phyloP scores from a whole-genome alignment of 106 monocot genomes.

The Chionographis japonica region DNA sequence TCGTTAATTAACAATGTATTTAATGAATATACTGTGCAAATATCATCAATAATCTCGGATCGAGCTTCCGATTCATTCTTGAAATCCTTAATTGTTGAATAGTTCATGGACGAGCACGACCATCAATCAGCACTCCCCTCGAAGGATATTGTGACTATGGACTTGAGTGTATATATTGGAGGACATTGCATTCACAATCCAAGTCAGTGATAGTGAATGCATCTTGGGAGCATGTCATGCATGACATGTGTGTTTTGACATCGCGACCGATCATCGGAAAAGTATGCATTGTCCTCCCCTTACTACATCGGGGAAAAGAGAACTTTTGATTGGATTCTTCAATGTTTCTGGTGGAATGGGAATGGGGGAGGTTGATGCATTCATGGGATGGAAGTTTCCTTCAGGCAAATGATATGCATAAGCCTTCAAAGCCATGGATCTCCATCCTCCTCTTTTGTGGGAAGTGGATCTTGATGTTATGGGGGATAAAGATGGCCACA shows the following conservation, averaged over 20 bases:
- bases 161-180: no score
- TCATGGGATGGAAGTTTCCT: constrained; percentile 9
- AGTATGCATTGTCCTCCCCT: constrained; percentile 15
- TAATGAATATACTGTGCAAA: no score
- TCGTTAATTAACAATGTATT: no score
- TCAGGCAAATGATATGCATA: no score
- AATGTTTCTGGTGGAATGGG: constrained; percentile 1
- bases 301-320: constrained; percentile 9
- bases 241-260: not conserved
- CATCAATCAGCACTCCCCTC: no score
- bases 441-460: not conserved
- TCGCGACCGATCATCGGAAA: constrained; percentile 18
- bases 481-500: constrained; percentile 14
- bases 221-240: constrained; percentile 1
- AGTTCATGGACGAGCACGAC: no score
- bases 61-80: no score
- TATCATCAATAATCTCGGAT: no score
- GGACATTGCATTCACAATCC: not conserved
- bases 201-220: constrained; percentile 16
- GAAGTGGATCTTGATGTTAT: constrained; percentile 10
- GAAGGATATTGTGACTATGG: no score
- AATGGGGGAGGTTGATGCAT: not conserved
- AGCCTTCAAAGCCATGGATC: not conserved
- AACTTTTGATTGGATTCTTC: constrained; percentile 17
- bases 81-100: no score